Evolutionary conservation across 2,329 filamentous ascomycete species (phyloP).

Genomic region (Colletotrichum sidae): DNA sequence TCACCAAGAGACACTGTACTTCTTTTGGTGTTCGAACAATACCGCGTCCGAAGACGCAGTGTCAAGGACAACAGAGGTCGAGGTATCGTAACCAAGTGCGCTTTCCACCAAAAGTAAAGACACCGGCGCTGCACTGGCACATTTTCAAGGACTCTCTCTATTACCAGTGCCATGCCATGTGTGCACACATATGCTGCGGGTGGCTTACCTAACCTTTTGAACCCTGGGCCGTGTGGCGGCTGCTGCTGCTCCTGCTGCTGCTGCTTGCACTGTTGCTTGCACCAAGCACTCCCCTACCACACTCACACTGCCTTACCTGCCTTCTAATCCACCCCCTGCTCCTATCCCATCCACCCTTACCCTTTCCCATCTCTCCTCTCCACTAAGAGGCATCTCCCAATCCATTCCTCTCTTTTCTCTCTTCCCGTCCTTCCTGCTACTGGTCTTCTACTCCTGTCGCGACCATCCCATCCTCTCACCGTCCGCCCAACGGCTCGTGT

Average conservation of each 20-base stretch:
- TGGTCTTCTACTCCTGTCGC: slow-evolving; percentile 36
- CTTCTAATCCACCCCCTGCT: slow-evolving; percentile 32
- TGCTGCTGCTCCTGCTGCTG: not conserved
- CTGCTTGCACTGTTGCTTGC: slow-evolving; percentile 1
- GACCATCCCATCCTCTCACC: slow-evolving; percentile 39
- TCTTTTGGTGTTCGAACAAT: too few species aligned
- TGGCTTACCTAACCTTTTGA: too few species aligned
- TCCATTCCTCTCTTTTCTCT: slow-evolving; percentile 40
- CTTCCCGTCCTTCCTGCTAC: slow-evolving; percentile 35
- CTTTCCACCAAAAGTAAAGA: too few species aligned
- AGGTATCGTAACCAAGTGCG: too few species aligned
- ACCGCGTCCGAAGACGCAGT: too few species aligned
- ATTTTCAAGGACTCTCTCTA: too few species aligned
- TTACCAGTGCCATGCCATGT: too few species aligned
- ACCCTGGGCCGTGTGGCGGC: too few species aligned
- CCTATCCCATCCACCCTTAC: slow-evolving; percentile 35
- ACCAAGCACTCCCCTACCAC: slow-evolving; percentile 15
- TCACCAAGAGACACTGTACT: not conserved
- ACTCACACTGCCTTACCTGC: slow-evolving; percentile 17
- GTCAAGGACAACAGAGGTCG: too few species aligned
- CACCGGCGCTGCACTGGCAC: too few species aligned
- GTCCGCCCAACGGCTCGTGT: slow-evolving; percentile 36
- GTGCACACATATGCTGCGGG: too few species aligned
- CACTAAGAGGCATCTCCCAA: slow-evolving; percentile 39
- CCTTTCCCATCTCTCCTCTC: slow-evolving; percentile 37